A percentile compares a stretch with the other conserved stretches of the same genome.
phyloP scores from a whole-genome alignment of 352 stramenopile species.

The Globisporangium alternatum region DNA sequence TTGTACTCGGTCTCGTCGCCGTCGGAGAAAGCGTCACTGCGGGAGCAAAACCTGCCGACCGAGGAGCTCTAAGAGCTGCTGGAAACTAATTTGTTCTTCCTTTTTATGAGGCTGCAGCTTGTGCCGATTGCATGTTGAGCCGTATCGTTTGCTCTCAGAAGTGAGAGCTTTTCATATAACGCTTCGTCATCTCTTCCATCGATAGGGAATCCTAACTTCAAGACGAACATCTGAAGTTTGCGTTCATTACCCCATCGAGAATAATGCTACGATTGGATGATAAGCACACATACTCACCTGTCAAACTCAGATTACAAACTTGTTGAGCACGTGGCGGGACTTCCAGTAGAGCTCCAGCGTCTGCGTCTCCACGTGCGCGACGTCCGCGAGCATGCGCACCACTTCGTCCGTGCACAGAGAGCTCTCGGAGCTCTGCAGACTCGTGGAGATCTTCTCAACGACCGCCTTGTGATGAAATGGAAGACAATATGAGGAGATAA shows the following conservation, averaged over 20 bases:
- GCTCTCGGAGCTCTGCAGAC: constrained; percentile 27
- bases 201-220: not conserved
- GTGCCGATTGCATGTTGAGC: not conserved
- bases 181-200: not conserved
- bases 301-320: constrained; percentile 30
- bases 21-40: constrained; percentile 64
- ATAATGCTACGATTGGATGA: not conserved
- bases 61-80: constrained; percentile 41
- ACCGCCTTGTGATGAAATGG: constrained; percentile 25
- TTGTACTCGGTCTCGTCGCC: constrained; percentile 70
- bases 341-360: constrained; percentile 60
- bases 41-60: constrained; percentile 56
- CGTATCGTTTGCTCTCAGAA: not conserved
- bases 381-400: constrained; percentile 33
- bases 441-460: constrained; percentile 25
- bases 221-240: not conserved
- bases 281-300: not conserved
- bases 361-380: constrained; percentile 39
- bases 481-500: not conserved
- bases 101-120: not conserved
- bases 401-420: constrained; percentile 48
- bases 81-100: not conserved
- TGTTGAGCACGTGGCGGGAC: constrained; percentile 37
- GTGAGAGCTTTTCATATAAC: not conserved
- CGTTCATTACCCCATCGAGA: not conserved